phyloP scores from a whole-genome alignment of 176 grass and related monocot genomes.

The Rhipidocladum racemiflorum region DNA sequence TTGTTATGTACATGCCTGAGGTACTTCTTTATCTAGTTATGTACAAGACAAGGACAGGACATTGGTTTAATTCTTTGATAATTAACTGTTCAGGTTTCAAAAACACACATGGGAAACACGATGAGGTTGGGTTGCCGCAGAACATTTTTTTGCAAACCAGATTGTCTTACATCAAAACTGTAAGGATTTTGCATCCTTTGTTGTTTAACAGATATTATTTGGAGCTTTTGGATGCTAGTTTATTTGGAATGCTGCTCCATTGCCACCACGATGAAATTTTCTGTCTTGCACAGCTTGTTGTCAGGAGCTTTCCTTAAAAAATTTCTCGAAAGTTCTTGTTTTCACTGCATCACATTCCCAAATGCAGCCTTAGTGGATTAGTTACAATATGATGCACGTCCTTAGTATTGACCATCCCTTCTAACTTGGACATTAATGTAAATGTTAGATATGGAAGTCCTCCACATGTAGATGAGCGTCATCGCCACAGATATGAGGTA shows the following conservation, averaged over 20 bases:
- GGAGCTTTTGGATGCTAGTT: background rate
- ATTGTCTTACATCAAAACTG: conserved; percentile 80
- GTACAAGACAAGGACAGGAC: background rate
- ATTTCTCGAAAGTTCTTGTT: background rate
- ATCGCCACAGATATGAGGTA: conserved; percentile 98
- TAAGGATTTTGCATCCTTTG: conserved; percentile 30
- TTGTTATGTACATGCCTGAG: conserved; percentile 98
- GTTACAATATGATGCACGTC: background rate
- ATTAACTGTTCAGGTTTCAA: conserved; percentile 66
- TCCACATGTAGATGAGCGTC: conserved; percentile 86
- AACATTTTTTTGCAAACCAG: conserved; percentile 65
- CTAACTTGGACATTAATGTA: conserved; percentile 30
- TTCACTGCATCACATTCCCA: background rate
- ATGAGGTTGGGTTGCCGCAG: conserved; percentile 85
- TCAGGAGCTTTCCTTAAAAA: background rate
- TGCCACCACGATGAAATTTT: background rate
- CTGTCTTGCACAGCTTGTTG: background rate
- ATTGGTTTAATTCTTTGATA: conserved; percentile 11
- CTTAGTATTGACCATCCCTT: conserved; percentile 3
- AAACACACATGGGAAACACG: conserved; percentile 95
- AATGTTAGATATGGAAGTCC: conserved; percentile 66
- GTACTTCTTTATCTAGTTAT: conserved; percentile 40
- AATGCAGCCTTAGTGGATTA: background rate
- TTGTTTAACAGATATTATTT: conserved; percentile 13
- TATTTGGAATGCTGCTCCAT: background rate